Base-by-base conservation (phyloP, 2,329 filamentous ascomycete species). In the Microdochium trichocladiopsis region DNA sequence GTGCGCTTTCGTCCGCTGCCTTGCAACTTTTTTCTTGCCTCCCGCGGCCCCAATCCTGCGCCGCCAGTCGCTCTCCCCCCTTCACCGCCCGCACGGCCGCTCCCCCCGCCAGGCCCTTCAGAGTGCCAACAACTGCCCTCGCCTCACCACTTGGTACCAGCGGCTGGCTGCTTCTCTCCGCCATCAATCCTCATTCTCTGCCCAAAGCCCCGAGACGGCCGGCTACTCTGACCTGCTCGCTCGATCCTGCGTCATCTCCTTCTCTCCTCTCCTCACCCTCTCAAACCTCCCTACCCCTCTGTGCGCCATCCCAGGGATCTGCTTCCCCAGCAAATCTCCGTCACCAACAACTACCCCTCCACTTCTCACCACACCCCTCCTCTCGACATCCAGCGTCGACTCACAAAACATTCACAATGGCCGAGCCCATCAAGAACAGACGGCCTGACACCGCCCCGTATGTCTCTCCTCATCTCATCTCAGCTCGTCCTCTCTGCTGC, bases 371-470 rank as follows among this genome's bases (percentile, higher is more conserved):
- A n/a, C n/a, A n/a, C n/a, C n/a, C n/a, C n/a, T 23, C 50, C 52
- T 52, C 52, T 56, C 53, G 50, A 51, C 50, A 8, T 8, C 28
- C 28, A 45, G 41, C 41, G 41, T 45, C 41, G 18, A 21, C 41
- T 45, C 41, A 55, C 52, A 61, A 64, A 64, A 62, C 53, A 60
- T 60, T 67, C 69, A 72, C 62, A 62, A 83, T 84, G 79, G 79
- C 80, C 63, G 80, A 84, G 68, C 80, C 80, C 57, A 84, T 84
- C 67, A 80, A 79, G 71, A 82, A 80, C 70, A 82, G 83, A 71
- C 78, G 80, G 62, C 71, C 76, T 55, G 80, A 83, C 62, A 66
- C 73, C 69, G 80, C 80, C 62, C 80, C 80, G 80, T 84, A 72
- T 72, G 80, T 80, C 25, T 37, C 24, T 48, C 25, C 18, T 47